Percentiles rank a stretch among this genome's conserved stretches.
Conservation (phyloP, 345 rosid species). For the Lepidium didymum region DNA sequence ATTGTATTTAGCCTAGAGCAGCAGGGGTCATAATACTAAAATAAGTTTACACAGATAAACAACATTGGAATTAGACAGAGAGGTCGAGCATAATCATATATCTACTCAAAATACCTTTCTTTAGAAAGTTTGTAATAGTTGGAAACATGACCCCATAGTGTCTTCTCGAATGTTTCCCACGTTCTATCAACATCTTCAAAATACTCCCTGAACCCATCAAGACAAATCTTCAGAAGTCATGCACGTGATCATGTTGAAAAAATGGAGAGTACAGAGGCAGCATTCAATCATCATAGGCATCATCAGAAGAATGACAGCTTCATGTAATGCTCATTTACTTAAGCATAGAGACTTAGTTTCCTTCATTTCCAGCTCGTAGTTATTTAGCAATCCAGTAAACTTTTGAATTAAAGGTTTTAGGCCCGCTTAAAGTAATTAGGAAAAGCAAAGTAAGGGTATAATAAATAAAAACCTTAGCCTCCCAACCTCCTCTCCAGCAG, state of each 20-base stretch:
- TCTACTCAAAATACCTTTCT: conserved; percentile 65
- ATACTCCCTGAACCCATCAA: conserved; percentile 60
- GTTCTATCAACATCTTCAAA: conserved; percentile 96
- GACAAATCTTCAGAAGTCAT: conserved; percentile 2
- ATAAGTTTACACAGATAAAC: not conserved
- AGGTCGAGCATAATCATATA: conserved; percentile 7
- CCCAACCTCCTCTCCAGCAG: conserved; percentile 90
- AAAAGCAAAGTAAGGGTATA: conserved; percentile 1
- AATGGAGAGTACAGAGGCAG: conserved; percentile 4
- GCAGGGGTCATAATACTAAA: not conserved
- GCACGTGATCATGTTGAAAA: not conserved
- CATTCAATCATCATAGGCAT: conserved; percentile 11
- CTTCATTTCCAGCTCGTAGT: not conserved
- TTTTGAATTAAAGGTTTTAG: not conserved
- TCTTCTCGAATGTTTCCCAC: conserved; percentile 97
- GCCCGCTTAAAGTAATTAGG: not conserved
- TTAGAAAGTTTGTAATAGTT: conserved; percentile 85
- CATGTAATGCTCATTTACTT: not conserved
- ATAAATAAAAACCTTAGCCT: conserved; percentile 60
- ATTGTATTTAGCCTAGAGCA: not conserved
- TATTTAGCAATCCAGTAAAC: not conserved
- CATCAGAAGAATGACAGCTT: conserved; percentile 8
- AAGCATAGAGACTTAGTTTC: conserved; percentile 2
- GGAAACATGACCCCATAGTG: conserved; percentile 81
- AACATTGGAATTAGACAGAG: not conserved